These are phyloP conservation scores for Halenospora varia DNA, from an alignment of 495 filamentous ascomycete species.

Conservation along the genomic window DNA sequence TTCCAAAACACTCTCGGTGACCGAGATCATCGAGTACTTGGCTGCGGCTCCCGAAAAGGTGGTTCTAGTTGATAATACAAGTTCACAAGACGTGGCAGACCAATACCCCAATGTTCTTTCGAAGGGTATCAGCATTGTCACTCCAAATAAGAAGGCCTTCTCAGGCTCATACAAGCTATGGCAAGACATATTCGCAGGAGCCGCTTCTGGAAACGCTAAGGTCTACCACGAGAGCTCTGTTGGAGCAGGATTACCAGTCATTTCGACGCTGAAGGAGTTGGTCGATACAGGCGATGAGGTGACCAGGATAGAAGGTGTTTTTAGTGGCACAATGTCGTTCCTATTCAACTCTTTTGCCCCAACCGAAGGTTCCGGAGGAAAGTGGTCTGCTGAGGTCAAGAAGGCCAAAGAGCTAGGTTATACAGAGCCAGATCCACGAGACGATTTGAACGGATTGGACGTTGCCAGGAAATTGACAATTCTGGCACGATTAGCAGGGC, in stretches of 20 bases:
- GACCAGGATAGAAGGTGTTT: constrained; percentile 87
- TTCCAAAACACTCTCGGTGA: constrained; percentile 53
- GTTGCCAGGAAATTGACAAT: constrained; percentile 97
- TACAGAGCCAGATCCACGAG: constrained; percentile 93
- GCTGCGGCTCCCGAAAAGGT: constrained; percentile 62
- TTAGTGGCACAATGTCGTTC: constrained; percentile 94
- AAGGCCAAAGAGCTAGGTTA: constrained; percentile 93
- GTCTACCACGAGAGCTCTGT: constrained; percentile 93
- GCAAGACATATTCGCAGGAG: constrained; percentile 72
- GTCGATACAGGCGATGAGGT: constrained; percentile 86
- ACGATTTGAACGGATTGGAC: constrained; percentile 94
- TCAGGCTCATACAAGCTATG: constrained; percentile 71
- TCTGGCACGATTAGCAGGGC: constrained; percentile 74
- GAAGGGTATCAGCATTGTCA: constrained; percentile 82
- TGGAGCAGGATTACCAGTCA: constrained; percentile 85
- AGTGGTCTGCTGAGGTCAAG: constrained; percentile 83
- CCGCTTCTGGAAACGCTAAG: constrained; percentile 59
- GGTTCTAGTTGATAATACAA: constrained; percentile 91
- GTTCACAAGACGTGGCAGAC: constrained; percentile 71
- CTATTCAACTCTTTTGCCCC: constrained; percentile 94
- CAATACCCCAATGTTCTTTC: constrained; percentile 74
- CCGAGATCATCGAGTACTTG: constrained; percentile 69
- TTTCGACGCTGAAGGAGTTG: constrained; percentile 86
- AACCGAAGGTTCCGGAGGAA: constrained; percentile 58
- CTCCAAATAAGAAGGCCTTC: constrained; percentile 97